Percentiles rank a stretch among this genome's conserved stretches.
These are phyloP conservation scores for Millerago galiae DNA, from an alignment of 805 yeast species.

Conservation along the genomic window DNA sequence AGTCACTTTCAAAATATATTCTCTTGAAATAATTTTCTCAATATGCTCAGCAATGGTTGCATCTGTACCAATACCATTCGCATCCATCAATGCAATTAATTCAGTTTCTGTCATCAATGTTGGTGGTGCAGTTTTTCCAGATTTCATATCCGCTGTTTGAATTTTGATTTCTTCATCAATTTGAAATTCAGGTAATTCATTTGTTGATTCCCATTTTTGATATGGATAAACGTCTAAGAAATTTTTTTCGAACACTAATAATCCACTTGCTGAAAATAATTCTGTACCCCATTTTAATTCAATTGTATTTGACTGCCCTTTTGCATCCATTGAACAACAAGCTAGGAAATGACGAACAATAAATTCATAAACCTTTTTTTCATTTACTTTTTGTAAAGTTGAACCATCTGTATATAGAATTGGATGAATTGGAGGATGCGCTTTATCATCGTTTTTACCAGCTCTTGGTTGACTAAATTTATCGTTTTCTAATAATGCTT, in stretches of 20 bases:
- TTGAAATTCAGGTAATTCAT: conserved; percentile 56
- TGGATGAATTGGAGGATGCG: conserved; percentile 99
- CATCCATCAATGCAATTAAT: conserved; percentile 88
- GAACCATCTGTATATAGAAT: conserved; percentile 38
- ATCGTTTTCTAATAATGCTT: conserved; percentile 29
- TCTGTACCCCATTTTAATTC: conserved; percentile 76
- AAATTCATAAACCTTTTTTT: conserved; percentile 76
- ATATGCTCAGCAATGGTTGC: conserved; percentile 99
- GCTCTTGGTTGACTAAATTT: conserved; percentile 62
- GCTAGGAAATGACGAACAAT: conserved; percentile 84
- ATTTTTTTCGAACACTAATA: conserved; percentile 65
- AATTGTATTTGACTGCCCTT: conserved; percentile 61
- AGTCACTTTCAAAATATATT: conserved; percentile 49
- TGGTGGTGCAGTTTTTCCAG: conserved; percentile 81
- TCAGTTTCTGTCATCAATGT: conserved; percentile 85
- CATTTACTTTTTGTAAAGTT: conserved; percentile 29
- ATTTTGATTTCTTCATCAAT: conserved; percentile 54
- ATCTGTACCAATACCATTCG: conserved; percentile 96
- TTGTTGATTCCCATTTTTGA: conserved; percentile 65
- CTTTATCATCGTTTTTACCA: conserved; percentile 86
- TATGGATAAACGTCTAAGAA: conserved; percentile 78
- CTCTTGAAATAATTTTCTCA: conserved; percentile 63
- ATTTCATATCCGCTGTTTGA: conserved; percentile 49
- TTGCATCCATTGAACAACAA: conserved; percentile 86
- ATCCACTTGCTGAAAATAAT: conserved; percentile 63